These are phyloP conservation scores for Infundibulicybe gibba DNA, from an alignment of 768 basidiomycete species.

Conservation along the genomic window DNA sequence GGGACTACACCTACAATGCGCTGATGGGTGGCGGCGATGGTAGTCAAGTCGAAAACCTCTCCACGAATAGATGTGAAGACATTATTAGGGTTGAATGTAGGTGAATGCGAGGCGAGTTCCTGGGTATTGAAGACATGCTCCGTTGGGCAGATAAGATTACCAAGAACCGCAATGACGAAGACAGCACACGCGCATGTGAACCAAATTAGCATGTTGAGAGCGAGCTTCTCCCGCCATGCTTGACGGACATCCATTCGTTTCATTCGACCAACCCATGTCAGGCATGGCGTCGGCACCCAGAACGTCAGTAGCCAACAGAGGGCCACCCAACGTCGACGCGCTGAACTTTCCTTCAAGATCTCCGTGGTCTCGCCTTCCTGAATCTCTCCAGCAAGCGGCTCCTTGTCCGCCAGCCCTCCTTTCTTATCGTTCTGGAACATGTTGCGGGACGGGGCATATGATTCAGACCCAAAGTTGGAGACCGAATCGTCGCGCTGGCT, in stretches of 20 bases:
- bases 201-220: slow-evolving; percentile 96
- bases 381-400: slow-evolving; percentile 79
- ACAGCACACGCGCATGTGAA: slow-evolving; percentile 83
- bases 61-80: slow-evolving; percentile 85
- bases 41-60: slow-evolving; percentile 88
- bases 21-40: slow-evolving; percentile 62
- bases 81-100: slow-evolving; percentile 58
- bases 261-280: slow-evolving; percentile 82
- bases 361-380: slow-evolving; percentile 88
- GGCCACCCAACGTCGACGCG: slow-evolving; percentile 82
- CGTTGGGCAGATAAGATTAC: slow-evolving; percentile 88
- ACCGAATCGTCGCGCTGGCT: slow-evolving; percentile 73
- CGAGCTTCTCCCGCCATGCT: slow-evolving; percentile 97
- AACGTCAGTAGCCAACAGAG: slow-evolving; percentile 89
- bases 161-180: slow-evolving; percentile 90
- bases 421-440: slow-evolving; percentile 91
- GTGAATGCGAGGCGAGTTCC: slow-evolving; percentile 77
- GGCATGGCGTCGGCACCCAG: slow-evolving; percentile 77
- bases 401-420: slow-evolving; percentile 72
- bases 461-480: slow-evolving; percentile 87
- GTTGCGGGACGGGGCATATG: slow-evolving; percentile 90
- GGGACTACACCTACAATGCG: slow-evolving; percentile 72
- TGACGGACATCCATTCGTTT: slow-evolving; percentile 91
- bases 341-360: slow-evolving; percentile 77
- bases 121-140: slow-evolving; percentile 83